phyloP scores from a whole-genome alignment of 164 flowering plant genomes.

The Dillenia turbinata region DNA sequence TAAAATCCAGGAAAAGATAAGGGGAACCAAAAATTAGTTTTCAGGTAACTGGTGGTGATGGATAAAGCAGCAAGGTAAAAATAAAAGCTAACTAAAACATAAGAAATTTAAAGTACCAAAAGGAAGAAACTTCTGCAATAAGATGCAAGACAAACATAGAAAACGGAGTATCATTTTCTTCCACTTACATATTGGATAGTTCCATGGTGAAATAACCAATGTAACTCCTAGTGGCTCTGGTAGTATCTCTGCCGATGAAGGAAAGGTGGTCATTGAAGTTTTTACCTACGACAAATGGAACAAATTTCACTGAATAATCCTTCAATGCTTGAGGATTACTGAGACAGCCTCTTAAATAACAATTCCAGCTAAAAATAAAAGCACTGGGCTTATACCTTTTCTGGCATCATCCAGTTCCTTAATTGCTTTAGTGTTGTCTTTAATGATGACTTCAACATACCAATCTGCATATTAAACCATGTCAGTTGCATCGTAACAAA shows the following conservation, averaged over 20 bases:
- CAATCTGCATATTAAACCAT: constrained; percentile 20
- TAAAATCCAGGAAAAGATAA: too few species aligned
- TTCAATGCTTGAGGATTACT: neutral
- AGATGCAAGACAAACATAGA: neutral
- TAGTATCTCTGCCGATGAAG: constrained; percentile 64
- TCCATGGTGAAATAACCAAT: constrained; percentile 62
- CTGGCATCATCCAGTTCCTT: constrained; percentile 46
- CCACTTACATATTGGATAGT: constrained; percentile 56
- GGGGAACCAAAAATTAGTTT: too few species aligned
- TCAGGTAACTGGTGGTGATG: too few species aligned
- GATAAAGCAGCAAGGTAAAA: too few species aligned
- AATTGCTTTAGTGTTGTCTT: constrained; percentile 31
- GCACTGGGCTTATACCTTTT: constrained; percentile 27
- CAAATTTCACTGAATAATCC: neutral
- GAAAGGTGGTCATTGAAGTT: constrained; percentile 38
- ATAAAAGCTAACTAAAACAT: too few species aligned
- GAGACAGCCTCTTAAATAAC: neutral
- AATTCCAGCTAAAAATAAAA: neutral
- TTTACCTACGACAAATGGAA: constrained; percentile 35
- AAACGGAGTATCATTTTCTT: neutral
- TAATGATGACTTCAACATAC: constrained; percentile 24
- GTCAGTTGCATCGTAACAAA: neutral
- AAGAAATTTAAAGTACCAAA: neutral
- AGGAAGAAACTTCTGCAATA: neutral
- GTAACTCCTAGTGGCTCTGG: constrained; percentile 64